Evolutionary conservation across 2,329 filamentous ascomycete genomes (phyloP).

Genomic region (Penicillium sp.): DNA sequence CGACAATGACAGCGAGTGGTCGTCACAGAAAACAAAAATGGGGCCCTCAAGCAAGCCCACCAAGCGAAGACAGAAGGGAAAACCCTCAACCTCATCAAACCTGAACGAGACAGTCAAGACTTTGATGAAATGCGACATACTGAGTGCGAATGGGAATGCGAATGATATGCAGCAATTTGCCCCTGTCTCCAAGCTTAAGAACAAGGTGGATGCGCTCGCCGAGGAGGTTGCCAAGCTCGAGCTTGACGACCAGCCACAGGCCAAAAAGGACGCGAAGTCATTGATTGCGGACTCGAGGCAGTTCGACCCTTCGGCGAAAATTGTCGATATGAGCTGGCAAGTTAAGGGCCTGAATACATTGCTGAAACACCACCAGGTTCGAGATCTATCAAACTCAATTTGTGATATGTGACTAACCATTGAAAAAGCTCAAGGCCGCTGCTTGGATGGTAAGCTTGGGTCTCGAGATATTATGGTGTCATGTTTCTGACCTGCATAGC

Average conservation of each 20-base stretch:
- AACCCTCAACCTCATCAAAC: too few species aligned
- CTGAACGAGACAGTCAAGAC: background rate
- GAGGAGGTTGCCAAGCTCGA: conserved; percentile 35
- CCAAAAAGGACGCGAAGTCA: conserved; percentile 23
- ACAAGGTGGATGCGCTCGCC: conserved; percentile 31
- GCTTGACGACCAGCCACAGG: conserved; percentile 19
- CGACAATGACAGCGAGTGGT: background rate
- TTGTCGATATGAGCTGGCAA: conserved; percentile 33
- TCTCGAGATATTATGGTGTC: background rate
- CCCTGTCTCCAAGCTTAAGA: conserved; percentile 21
- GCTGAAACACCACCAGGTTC: conserved; percentile 37
- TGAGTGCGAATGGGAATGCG: conserved; percentile 24
- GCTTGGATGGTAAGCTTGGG: conserved; percentile 32
- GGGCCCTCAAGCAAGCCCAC: background rate
- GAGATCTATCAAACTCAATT: background rate
- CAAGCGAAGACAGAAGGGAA: too few species aligned
- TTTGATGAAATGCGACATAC: background rate
- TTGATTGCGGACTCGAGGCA: conserved; percentile 28
- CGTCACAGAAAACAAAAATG: background rate
- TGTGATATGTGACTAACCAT: background rate
- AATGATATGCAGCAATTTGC: conserved; percentile 24
- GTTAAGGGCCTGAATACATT: conserved; percentile 33
- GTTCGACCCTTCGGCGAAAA: conserved; percentile 26
- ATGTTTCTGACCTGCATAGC: conserved; percentile 22
- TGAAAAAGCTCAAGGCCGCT: conserved; percentile 28